Conservation (phyloP, 176 grass and related monocot genomes). For the Oryza brachyantha region DNA sequence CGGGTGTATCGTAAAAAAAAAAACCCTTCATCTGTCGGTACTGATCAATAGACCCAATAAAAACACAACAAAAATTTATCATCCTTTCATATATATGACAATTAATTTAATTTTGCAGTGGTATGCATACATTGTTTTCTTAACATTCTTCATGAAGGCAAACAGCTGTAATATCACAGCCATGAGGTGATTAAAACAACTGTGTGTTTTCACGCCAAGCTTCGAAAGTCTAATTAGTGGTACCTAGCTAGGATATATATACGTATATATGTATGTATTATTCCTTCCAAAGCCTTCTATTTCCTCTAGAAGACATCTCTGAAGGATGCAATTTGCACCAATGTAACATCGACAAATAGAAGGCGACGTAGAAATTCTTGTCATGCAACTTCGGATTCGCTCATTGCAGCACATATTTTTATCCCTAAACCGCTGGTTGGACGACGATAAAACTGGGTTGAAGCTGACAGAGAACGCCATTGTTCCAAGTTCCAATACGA, state of each 20-base stretch:
- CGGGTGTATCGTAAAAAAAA: too few relatives aligned
- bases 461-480: neutral
- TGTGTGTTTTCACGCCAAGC: neutral
- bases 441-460: conserved; percentile 8
- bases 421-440: conserved; percentile 8
- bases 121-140: too few relatives aligned
- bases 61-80: too few relatives aligned
- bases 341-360: conserved; percentile 17
- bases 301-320: neutral
- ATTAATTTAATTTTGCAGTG: too few relatives aligned
- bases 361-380: neutral
- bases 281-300: neutral
- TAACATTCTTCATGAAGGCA: too few relatives aligned
- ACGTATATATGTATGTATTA: neutral
- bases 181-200: neutral
- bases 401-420: neutral
- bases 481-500: neutral
- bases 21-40: too few relatives aligned
- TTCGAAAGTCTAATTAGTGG: neutral
- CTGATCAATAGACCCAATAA: too few relatives aligned
- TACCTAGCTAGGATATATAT: too few relatives aligned
- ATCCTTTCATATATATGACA: too few relatives aligned
- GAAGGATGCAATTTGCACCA: neutral
- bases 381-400: neutral
- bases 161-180: too few relatives aligned